Conservation (phyloP, 805 yeast species). For the Helenozyma rhizophorensis region DNA sequence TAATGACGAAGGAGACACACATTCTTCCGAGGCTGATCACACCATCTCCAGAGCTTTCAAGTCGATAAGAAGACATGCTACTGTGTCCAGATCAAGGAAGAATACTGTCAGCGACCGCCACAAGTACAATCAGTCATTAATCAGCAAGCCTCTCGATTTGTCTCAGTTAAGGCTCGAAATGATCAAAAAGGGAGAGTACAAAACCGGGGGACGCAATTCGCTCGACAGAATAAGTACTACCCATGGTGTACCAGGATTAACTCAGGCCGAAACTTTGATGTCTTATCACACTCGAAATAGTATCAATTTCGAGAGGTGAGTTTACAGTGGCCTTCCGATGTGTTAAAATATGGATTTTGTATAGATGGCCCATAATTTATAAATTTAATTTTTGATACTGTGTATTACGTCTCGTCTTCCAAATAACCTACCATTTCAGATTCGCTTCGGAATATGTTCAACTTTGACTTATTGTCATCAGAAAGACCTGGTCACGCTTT, state of each 20-base stretch:
- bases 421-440: too few species aligned
- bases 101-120: constrained; percentile 19
- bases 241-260: constrained; percentile 46
- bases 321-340: too few species aligned
- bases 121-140: constrained; percentile 18
- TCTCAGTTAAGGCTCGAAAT: constrained; percentile 34
- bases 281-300: constrained; percentile 41
- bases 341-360: not conserved
- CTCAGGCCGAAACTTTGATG: constrained; percentile 45
- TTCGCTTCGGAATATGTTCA: constrained; percentile 32
- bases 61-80: constrained; percentile 30
- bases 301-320: constrained; percentile 23
- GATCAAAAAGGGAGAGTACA: constrained; percentile 35
- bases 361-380: not conserved
- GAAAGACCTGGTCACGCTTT: constrained; percentile 23
- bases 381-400: not conserved
- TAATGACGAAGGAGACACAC: constrained; percentile 5
- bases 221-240: constrained; percentile 40
- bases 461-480: constrained; percentile 29
- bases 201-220: constrained; percentile 27
- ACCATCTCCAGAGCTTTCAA: constrained; percentile 24
- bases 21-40: constrained; percentile 6
- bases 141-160: constrained; percentile 31
- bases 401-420: not conserved
- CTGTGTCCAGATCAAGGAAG: constrained; percentile 21